These are phyloP conservation scores for Starmerella bombi DNA, from an alignment of 805 yeast genomes.

Conservation along the genomic window DNA sequence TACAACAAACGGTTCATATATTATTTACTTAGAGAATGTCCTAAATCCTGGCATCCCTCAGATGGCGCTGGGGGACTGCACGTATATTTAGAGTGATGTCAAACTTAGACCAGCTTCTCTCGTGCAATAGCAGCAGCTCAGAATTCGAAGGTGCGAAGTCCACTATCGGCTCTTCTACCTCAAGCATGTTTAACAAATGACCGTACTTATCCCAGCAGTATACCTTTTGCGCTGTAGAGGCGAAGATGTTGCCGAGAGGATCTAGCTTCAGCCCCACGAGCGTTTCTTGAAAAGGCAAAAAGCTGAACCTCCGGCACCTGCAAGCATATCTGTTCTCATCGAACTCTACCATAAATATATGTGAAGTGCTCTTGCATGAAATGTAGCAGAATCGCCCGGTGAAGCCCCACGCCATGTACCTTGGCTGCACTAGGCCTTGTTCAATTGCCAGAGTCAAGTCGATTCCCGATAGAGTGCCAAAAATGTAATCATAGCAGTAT, in stretches of 20 bases:
- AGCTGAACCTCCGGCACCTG: neutral
- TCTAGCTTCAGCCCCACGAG: conserved; percentile 1
- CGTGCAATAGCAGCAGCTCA: neutral
- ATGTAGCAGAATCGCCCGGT: neutral
- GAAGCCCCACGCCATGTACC: neutral
- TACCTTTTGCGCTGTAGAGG: neutral
- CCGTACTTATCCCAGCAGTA: conserved; percentile 6
- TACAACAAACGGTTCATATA: too few relatives aligned
- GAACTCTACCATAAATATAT: neutral
- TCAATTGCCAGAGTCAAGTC: neutral
- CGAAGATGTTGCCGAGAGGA: neutral
- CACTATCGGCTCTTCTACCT: neutral
- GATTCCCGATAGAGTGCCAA: neutral
- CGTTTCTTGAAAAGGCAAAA: neutral
- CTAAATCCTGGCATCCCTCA: neutral
- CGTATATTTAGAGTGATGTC: neutral
- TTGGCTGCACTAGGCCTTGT: neutral
- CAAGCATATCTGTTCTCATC: neutral
- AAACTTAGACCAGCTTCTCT: neutral
- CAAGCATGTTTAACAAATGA: neutral
- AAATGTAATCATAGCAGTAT: neutral
- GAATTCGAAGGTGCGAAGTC: neutral
- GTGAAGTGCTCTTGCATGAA: neutral
- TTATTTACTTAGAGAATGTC: too few relatives aligned
- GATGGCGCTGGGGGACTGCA: neutral